Evolutionary conservation across 1,284 basidiomycete genomes (phyloP).

Genomic region (Cutaneotrichosporon sp.): DNA sequence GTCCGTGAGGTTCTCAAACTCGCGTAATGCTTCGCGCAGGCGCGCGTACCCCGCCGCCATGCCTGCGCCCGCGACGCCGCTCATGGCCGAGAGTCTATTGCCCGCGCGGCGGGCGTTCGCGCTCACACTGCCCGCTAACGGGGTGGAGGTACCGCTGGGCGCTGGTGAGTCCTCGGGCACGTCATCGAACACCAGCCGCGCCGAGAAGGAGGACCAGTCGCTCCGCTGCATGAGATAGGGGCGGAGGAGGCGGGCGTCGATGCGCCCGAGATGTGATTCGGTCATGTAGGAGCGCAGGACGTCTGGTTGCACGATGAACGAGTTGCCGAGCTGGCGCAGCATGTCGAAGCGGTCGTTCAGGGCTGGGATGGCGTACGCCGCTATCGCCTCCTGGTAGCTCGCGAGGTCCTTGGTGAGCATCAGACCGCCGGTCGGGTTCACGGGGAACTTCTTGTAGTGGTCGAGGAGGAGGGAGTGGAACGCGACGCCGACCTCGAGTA

Average conservation of each 20-base stretch:
- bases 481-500: slow-evolving; percentile 89
- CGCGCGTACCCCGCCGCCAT: slow-evolving; percentile 51
- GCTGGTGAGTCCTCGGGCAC: background rate
- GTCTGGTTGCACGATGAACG: slow-evolving; percentile 92
- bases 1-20: slow-evolving; percentile 40
- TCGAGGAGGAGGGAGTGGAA: slow-evolving; percentile 96
- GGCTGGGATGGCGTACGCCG: slow-evolving; percentile 75
- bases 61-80: slow-evolving; percentile 47
- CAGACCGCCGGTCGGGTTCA: slow-evolving; percentile 92
- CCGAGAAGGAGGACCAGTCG: slow-evolving; percentile 63
- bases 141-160: slow-evolving; percentile 12
- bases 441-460: slow-evolving; percentile 93
- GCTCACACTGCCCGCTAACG: background rate
- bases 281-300: slow-evolving; percentile 90
- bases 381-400: slow-evolving; percentile 89
- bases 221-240: slow-evolving; percentile 89
- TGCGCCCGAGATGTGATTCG: slow-evolving; percentile 85
- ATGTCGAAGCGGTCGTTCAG: slow-evolving; percentile 97
- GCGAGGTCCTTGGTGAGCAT: slow-evolving; percentile 98
- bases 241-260: slow-evolving; percentile 81
- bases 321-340: slow-evolving; percentile 94
- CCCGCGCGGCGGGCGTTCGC: slow-evolving; percentile 13
- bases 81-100: slow-evolving; percentile 39
- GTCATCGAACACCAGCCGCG: slow-evolving; percentile 46
- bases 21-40: slow-evolving; percentile 51